These are phyloP conservation scores for Plasmodium sp. DNA, from an alignment of 169 alveolate species.

Conservation along the genomic window DNA sequence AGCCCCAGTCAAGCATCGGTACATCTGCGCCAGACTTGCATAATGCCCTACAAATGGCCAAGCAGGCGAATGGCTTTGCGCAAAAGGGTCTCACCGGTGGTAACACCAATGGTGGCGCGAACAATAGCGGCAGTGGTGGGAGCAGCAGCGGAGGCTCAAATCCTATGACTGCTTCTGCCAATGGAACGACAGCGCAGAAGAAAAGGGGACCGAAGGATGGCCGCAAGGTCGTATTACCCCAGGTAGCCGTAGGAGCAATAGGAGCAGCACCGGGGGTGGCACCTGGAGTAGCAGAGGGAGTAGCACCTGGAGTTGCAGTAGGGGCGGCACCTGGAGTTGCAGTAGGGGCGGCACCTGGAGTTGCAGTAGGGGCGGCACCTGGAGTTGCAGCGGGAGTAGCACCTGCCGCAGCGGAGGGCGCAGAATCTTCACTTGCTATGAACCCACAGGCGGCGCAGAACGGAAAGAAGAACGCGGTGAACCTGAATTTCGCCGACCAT, in stretches of 20 bases:
- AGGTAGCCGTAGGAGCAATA: neutral
- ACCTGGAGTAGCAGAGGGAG: no score
- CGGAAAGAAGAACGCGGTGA: constrained; percentile 1
- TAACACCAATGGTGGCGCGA: neutral
- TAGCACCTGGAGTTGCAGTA: neutral
- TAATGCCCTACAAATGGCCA: neutral
- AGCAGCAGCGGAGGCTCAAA: neutral
- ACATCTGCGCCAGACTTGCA: constrained; percentile 1
- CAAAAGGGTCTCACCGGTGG: constrained; percentile 3
- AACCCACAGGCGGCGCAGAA: neutral
- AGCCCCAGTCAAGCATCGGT: constrained; percentile 7
- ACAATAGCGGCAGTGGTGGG: neutral
- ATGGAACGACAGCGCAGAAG: neutral
- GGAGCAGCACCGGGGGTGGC: neutral
- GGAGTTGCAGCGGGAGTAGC: neutral
- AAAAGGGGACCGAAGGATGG: constrained; percentile 1
- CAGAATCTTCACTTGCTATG: neutral
- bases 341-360: neutral
- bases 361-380: neutral
- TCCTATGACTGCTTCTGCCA: neutral
- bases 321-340: no score
- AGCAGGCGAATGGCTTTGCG: constrained; percentile 13
- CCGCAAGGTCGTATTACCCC: neutral
- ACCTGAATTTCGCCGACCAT: constrained; percentile 7
- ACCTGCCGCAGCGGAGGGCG: neutral